Conservation (phyloP, 78 protist species). For the Polysphondylium violaceum region DNA sequence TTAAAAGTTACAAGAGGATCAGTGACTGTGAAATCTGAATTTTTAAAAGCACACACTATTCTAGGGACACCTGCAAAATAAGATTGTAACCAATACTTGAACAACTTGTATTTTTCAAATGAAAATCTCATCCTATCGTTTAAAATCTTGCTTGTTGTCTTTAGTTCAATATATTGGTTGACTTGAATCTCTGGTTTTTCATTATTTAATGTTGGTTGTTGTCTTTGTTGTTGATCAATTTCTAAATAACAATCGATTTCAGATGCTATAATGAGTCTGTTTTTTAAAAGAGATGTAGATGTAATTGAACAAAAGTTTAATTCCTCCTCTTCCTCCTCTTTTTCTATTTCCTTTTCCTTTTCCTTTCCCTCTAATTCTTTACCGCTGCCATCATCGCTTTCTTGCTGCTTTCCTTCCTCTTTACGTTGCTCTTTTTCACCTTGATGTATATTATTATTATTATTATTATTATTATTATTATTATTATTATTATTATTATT, state of each 20-base stretch:
- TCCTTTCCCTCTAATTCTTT: no score
- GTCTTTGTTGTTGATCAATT: background rate
- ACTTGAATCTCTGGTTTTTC: no score
- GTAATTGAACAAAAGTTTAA: no score
- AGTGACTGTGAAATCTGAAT: background rate
- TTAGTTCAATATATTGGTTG: constrained; percentile 3
- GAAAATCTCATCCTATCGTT: no score
- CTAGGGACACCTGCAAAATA: constrained; percentile 12
- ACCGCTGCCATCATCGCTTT: no score
- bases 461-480: background rate
- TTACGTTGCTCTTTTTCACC: no score
- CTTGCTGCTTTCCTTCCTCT: no score
- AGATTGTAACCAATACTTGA: constrained; percentile 41
- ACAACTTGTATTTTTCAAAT: constrained; percentile 18
- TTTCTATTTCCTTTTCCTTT: no score
- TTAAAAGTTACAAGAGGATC: background rate
- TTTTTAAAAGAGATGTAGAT: no score
- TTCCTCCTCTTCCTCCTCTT: no score
- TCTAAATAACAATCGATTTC: constrained; percentile 35
- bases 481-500: background rate
- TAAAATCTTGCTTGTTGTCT: background rate
- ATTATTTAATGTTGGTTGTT: background rate
- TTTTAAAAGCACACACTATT: constrained; percentile 3
- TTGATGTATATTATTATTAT: constrained; percentile 1
- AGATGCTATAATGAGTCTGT: constrained; percentile 32